These are phyloP conservation scores for Scytalidium lignicola DNA, from an alignment of 2,329 filamentous ascomycete genomes.

Conservation along the genomic window DNA sequence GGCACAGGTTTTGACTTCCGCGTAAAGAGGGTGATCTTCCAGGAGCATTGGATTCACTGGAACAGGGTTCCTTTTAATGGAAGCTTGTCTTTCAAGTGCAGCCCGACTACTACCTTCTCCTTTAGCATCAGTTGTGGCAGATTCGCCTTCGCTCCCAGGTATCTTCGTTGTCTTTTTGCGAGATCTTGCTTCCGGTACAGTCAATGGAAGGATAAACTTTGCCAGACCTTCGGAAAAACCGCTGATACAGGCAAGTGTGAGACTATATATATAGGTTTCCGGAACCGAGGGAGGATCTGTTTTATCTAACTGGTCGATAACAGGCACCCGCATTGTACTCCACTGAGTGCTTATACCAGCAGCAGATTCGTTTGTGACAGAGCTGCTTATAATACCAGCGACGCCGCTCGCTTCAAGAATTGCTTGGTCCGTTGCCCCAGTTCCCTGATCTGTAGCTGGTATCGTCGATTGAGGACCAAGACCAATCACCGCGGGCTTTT, in stretches of 20 bases:
- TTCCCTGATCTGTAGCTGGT: constrained; percentile 56
- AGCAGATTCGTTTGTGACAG: constrained; percentile 61
- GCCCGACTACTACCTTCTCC: background rate
- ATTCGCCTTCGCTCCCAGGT: constrained; percentile 16
- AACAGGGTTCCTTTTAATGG: constrained; percentile 69
- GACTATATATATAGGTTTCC: constrained; percentile 88
- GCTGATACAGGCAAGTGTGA: constrained; percentile 84
- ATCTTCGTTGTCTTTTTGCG: constrained; percentile 37
- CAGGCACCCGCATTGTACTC: constrained; percentile 82
- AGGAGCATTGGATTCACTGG: constrained; percentile 79
- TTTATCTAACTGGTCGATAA: constrained; percentile 93
- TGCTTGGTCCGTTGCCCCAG: constrained; percentile 69
- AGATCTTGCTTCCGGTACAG: constrained; percentile 66
- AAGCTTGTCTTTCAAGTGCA: constrained; percentile 54
- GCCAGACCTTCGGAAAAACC: constrained; percentile 88
- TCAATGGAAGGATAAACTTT: constrained; percentile 87
- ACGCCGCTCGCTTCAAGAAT: constrained; percentile 84
- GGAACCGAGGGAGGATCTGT: constrained; percentile 75
- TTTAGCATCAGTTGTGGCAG: constrained; percentile 11
- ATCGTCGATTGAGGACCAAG: constrained; percentile 84
- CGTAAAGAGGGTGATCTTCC: constrained; percentile 64
- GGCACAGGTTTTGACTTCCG: constrained; percentile 71
- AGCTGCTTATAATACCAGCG: constrained; percentile 76
- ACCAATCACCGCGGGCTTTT: constrained; percentile 85
- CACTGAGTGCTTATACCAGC: constrained; percentile 82